Evolutionary conservation across 257 asterid species (phyloP).

Genomic region (Parsonsia alboflavescens): DNA sequence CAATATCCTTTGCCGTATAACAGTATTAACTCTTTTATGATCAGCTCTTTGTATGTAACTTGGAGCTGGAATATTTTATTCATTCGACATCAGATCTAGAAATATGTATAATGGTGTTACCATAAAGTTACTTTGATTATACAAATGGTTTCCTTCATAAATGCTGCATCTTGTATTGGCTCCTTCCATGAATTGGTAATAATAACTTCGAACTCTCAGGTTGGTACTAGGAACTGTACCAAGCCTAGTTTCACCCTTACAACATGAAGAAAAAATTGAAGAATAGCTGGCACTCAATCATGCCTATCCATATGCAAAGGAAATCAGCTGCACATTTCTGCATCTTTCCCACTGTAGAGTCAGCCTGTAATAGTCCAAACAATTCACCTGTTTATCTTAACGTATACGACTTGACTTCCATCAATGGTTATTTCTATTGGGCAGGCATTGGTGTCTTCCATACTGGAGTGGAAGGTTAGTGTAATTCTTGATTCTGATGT

Average conservation of each 20-base stretch:
- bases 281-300: constrained; percentile 48
- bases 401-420: constrained; percentile 69
- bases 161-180: not conserved
- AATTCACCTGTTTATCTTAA: constrained; percentile 67
- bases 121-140: not conserved
- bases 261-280: constrained; percentile 46
- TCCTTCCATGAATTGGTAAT: constrained; percentile 10
- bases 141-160: not conserved
- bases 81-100: not conserved
- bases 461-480: constrained; percentile 85
- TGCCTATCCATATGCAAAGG: constrained; percentile 44
- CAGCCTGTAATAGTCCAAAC: constrained; percentile 36
- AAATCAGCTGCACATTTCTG: constrained; percentile 40
- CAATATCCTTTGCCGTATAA: not conserved
- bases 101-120: not conserved
- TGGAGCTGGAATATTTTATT: not conserved
- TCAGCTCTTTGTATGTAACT: not conserved
- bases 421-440: constrained; percentile 77
- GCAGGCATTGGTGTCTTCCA: constrained; percentile 88
- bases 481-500: constrained; percentile 7
- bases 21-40: not conserved
- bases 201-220: constrained; percentile 29
- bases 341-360: constrained; percentile 52
- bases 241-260: constrained; percentile 33
- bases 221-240: constrained; percentile 28